Percentiles rank a stretch among this genome's conserved stretches.
Evolutionary conservation across 176 grass and related monocot genomes (phyloP).

Genomic region (Triticum urartu): DNA sequence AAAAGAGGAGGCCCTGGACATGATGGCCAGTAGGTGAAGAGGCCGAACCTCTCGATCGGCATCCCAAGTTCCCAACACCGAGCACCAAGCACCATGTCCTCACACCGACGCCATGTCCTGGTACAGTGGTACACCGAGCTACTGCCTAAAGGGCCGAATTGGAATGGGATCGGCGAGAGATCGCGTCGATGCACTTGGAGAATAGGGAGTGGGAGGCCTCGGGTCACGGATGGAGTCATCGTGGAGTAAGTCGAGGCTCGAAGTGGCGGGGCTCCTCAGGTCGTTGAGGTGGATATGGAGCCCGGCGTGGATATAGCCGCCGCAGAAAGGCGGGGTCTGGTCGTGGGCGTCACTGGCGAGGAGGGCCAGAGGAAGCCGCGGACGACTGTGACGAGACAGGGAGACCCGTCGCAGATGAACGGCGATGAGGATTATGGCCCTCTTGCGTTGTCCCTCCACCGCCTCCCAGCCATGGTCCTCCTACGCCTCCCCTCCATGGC

Average conservation of each 20-base stretch:
- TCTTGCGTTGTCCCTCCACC: too few species aligned
- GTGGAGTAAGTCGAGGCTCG: slow-evolving; percentile 46
- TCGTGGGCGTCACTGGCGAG: slow-evolving; percentile 16
- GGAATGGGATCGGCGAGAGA: not conserved
- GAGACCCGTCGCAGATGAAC: not conserved
- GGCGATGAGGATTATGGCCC: slow-evolving; percentile 4
- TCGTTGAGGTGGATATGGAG: not conserved
- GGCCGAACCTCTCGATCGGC: too few species aligned
- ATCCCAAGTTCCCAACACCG: too few species aligned
- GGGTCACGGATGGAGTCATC: slow-evolving; percentile 20
- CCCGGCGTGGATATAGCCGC: not conserved
- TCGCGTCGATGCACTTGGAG: slow-evolving; percentile 62
- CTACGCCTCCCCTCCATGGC: too few species aligned
- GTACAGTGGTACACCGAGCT: too few species aligned
- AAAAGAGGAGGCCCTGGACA: too few species aligned
- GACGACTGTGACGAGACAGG: not conserved
- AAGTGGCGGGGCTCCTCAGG: slow-evolving; percentile 22
- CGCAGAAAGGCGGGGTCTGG: not conserved
- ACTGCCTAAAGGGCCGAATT: too few species aligned
- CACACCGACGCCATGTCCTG: too few species aligned
- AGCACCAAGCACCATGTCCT: too few species aligned
- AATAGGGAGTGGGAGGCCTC: slow-evolving; percentile 46
- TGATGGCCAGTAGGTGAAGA: too few species aligned
- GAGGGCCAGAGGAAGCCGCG: slow-evolving; percentile 30
- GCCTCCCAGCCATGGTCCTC: too few species aligned